Evolutionary conservation across 768 basidiomycete genomes (phyloP).

Genomic region (Trametes punicea): DNA sequence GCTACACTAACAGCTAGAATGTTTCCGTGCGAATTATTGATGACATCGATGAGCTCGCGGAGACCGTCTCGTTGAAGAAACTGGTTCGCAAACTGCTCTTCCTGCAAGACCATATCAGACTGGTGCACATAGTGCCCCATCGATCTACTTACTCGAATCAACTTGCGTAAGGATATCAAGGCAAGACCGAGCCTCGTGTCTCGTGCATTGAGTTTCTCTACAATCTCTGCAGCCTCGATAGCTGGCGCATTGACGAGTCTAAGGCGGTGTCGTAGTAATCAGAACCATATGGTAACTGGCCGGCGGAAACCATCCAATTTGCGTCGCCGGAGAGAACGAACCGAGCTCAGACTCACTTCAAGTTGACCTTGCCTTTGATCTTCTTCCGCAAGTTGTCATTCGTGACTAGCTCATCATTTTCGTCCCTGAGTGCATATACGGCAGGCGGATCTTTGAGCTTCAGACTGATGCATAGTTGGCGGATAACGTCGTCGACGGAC

Average conservation of each 20-base stretch:
- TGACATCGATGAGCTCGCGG: constrained; percentile 64
- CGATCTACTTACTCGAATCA: constrained; percentile 55
- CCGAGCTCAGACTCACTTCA: constrained; percentile 54
- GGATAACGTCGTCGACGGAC: constrained; percentile 80
- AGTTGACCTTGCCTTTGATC: constrained; percentile 71
- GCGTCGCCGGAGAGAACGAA: neutral
- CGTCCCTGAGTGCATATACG: constrained; percentile 77
- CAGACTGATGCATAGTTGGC: constrained; percentile 77
- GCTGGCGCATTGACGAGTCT: constrained; percentile 80
- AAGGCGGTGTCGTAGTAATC: neutral
- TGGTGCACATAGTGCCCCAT: neutral
- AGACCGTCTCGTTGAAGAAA: constrained; percentile 76
- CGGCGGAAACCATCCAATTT: no score
- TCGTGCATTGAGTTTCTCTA: constrained; percentile 59
- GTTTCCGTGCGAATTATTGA: constrained; percentile 69
- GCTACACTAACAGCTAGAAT: constrained; percentile 66
- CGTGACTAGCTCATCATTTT: constrained; percentile 79
- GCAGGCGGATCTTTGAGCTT: constrained; percentile 72
- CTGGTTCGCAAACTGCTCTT: constrained; percentile 77
- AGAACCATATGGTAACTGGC: no score
- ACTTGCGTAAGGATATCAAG: constrained; percentile 75
- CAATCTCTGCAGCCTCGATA: constrained; percentile 75
- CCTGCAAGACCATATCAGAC: constrained; percentile 40
- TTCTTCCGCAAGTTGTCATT: constrained; percentile 83
- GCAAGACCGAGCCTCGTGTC: constrained; percentile 66